Evolutionary conservation across 495 filamentous ascomycete genomes (phyloP), one percentile per base, ranked within the genome.

Genomic region (Penicillium herquei): DNA sequence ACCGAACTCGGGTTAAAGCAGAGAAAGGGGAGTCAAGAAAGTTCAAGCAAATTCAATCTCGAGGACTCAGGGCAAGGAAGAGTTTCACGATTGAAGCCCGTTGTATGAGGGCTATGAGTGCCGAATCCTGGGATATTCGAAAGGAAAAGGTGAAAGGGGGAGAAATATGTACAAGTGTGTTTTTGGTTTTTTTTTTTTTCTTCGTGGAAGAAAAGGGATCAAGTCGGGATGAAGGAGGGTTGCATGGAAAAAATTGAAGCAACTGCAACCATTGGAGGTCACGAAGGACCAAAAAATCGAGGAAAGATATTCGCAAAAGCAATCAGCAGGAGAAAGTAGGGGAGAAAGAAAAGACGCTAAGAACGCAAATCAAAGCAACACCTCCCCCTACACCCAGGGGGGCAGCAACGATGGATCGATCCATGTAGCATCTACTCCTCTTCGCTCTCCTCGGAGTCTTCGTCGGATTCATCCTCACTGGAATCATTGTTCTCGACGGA

Each of bases 401-500:
- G 42, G 31, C 46, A 42, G 42, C 37, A 46, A 41, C 18, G 33
- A 49, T 44, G 16, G 18, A 34, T 44, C 30, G 18, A 34, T 39
- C 26, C 21, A 41, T 13, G 30, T 42, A 54, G 47, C 18, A 57
- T 61, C 67, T 70, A 81, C 69, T 82, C 80, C 57, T 82, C 80
- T 58, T 81, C 79, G 55, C 79, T 81, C 63, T 82, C 80, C 48
- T 81, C 78, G 26, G 63, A 64, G 26, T 75, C 77, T 53, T 80
- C 79, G 59, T 81, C 78, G 37, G 77, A 76, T 13, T 77, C 78
- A 47, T 75, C 78, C 52, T 75, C 76, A 58, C 77, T 79, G 54
- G 75, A 78, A 40, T 78, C 78, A 47, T 76, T 76, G 47, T 67
- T 67, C 60, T 81, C 78, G 46, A 77, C 70, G 13, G 71, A 80